Percentiles rank a stretch among this genome's conserved stretches.
Conservation (phyloP, 176 grass and related monocot genomes). For the Aechmea fasciata region DNA sequence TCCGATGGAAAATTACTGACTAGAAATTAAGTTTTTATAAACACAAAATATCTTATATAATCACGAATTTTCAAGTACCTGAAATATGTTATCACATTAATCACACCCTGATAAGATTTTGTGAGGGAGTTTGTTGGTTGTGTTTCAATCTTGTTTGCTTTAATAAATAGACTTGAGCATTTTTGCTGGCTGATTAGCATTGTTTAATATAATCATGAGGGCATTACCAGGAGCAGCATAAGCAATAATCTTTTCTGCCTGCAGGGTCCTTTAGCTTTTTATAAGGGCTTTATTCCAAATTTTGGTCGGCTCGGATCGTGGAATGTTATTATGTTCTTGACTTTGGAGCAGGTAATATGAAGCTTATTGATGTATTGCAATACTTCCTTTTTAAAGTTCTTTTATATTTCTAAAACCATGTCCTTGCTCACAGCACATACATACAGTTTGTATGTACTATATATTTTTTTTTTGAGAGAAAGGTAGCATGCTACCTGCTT, state of each 20-base stretch:
- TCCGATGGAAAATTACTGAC: no score
- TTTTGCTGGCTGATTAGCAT: background rate
- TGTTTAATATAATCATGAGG: background rate
- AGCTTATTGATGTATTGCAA: background rate
- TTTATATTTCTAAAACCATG: background rate
- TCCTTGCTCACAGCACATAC: background rate
- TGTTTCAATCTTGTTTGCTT: background rate
- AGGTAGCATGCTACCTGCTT: no score
- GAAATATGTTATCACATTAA: background rate
- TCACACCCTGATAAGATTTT: no score
- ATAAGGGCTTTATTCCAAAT: constrained; percentile 85
- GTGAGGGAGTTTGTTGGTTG: background rate
- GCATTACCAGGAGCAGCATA: background rate
- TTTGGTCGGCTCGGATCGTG: constrained; percentile 91
- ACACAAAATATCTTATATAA: no score
- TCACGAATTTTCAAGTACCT: background rate
- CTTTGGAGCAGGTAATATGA: constrained; percentile 71
- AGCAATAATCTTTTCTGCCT: constrained; percentile 8
- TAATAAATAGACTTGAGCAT: background rate
- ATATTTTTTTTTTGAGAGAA: no score
- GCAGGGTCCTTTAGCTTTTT: constrained; percentile 82
- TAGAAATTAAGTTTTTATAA: no score
- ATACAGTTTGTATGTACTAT: background rate
- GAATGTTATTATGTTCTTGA: constrained; percentile 99
- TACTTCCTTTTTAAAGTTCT: background rate